Evolutionary conservation across 2,329 filamentous ascomycete genomes (phyloP).

Genomic region (Teratosphaeria viscida): DNA sequence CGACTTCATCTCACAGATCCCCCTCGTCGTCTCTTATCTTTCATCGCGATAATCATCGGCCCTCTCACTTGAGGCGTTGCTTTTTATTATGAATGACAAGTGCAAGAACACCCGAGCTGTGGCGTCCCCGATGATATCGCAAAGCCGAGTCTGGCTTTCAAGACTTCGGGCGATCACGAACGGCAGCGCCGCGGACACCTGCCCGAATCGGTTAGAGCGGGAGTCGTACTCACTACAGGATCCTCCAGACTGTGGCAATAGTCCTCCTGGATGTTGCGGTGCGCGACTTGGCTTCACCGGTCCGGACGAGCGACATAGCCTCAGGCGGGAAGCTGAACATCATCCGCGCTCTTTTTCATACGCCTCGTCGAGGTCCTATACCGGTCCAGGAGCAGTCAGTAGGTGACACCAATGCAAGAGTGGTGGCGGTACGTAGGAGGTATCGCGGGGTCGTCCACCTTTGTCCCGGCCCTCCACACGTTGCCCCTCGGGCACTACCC

Average conservation of each 20-base stretch:
- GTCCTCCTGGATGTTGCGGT: too few relatives aligned
- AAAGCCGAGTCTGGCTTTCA: neutral
- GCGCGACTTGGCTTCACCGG: neutral
- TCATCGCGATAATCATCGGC: neutral
- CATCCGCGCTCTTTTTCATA: neutral
- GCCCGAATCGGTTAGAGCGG: neutral
- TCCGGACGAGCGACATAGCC: neutral
- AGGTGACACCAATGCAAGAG: neutral
- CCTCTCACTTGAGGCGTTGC: neutral
- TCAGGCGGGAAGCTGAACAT: neutral
- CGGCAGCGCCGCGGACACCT: neutral
- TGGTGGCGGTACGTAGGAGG: too few relatives aligned
- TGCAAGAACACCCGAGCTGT: neutral
- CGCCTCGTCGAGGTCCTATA: neutral
- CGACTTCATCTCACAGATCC: neutral
- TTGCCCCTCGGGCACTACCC: neutral
- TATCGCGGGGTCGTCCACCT: neutral
- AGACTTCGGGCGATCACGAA: neutral
- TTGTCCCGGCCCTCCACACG: neutral
- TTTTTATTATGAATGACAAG: neutral
- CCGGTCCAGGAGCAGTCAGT: too few relatives aligned
- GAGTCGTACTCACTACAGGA: neutral
- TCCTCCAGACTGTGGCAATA: neutral
- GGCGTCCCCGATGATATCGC: neutral
- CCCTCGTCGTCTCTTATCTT: neutral